Conservation (phyloP, 768 basidiomycete genomes). For the Ramaria sp. region DNA sequence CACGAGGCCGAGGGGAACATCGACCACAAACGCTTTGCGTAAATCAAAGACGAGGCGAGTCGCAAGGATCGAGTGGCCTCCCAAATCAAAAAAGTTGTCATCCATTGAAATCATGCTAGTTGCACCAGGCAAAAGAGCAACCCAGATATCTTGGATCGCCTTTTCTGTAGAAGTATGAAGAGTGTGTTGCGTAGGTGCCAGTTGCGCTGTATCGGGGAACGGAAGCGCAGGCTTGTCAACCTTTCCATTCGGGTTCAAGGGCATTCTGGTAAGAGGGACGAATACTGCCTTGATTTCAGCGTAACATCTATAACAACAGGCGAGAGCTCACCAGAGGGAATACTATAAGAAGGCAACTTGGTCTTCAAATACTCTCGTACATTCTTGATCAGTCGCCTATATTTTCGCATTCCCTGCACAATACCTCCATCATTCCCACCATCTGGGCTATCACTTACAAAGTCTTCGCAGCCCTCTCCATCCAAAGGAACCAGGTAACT, state of each 20-base stretch:
- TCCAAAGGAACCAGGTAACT: slow-evolving; percentile 93
- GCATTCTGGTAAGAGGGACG: slow-evolving; percentile 90
- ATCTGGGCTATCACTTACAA: slow-evolving; percentile 53
- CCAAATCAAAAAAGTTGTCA: slow-evolving; percentile 96
- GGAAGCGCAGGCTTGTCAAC: slow-evolving; percentile 97
- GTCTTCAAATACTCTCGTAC: slow-evolving; percentile 93
- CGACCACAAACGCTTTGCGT: slow-evolving; percentile 81
- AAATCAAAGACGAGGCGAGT: slow-evolving; percentile 96
- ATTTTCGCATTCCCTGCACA: slow-evolving; percentile 70
- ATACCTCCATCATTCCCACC: slow-evolving; percentile 48
- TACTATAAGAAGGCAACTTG: slow-evolving; percentile 90
- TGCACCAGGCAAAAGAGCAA: slow-evolving; percentile 65
- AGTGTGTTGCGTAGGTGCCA: slow-evolving; percentile 29
- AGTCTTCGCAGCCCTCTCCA: slow-evolving; percentile 51
- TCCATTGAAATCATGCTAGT: slow-evolving; percentile 73
- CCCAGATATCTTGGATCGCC: slow-evolving; percentile 79
- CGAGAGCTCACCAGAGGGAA: slow-evolving; percentile 66
- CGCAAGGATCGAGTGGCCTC: slow-evolving; percentile 96
- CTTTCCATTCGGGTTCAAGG: slow-evolving; percentile 97
- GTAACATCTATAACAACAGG: neutral
- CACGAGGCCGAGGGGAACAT: slow-evolving; percentile 84
- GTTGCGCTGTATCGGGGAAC: slow-evolving; percentile 90
- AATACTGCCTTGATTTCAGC: slow-evolving; percentile 49
- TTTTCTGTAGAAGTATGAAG: slow-evolving; percentile 47
- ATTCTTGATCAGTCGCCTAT: slow-evolving; percentile 82